phyloP scores from a whole-genome alignment of 768 basidiomycete species.

The Podaxis sp. region DNA sequence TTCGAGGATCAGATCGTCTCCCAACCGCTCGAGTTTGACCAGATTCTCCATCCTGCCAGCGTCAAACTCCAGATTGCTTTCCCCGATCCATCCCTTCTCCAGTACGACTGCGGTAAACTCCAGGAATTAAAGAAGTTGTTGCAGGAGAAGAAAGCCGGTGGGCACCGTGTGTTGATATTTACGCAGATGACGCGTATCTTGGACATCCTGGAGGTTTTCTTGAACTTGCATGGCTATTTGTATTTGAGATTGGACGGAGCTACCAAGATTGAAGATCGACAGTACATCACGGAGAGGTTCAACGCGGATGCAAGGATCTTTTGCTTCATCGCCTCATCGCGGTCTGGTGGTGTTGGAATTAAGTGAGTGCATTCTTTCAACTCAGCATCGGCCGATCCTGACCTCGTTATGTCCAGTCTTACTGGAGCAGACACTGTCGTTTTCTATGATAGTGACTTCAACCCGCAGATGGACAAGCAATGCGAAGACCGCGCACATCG shows the following conservation, averaged over 20 bases:
- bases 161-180: constrained; percentile 91
- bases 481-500: constrained; percentile 96
- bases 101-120: constrained; percentile 96
- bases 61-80: constrained; percentile 93
- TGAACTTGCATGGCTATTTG: constrained; percentile 90
- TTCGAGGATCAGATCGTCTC: constrained; percentile 22
- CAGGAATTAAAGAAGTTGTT: constrained; percentile 80
- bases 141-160: constrained; percentile 80
- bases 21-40: constrained; percentile 56
- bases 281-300: constrained; percentile 86
- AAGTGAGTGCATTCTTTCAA: constrained; percentile 54
- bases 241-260: constrained; percentile 94
- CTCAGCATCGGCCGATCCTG: constrained; percentile 19
- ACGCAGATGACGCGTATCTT: constrained; percentile 96
- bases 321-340: constrained; percentile 86
- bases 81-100: constrained; percentile 83
- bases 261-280: constrained; percentile 92
- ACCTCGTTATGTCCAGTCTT: constrained; percentile 42
- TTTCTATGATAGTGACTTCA: constrained; percentile 97
- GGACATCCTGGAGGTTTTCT: constrained; percentile 91
- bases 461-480: constrained; percentile 96
- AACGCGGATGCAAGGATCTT: constrained; percentile 76
- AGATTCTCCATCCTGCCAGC: constrained; percentile 62
- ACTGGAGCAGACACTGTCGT: constrained; percentile 94
- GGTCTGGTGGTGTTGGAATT: constrained; percentile 88